These are phyloP conservation scores for Thalassiosira oceanica DNA, from an alignment of 352 stramenopile species.

Conservation along the genomic window DNA sequence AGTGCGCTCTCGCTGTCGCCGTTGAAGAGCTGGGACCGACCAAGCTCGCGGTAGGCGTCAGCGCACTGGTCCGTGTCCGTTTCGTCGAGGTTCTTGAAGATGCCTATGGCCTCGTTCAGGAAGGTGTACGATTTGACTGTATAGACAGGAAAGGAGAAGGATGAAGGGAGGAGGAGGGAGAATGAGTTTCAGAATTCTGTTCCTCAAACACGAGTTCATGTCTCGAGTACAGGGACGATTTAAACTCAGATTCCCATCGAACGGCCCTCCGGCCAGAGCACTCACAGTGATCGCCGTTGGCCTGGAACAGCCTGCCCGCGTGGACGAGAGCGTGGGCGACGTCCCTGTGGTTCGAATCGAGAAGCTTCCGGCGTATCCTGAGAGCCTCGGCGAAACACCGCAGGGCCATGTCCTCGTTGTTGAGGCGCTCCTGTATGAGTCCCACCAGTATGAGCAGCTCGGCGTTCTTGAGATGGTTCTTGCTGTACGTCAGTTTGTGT, in stretches of 20 bases:
- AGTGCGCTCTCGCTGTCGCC: constrained; percentile 38
- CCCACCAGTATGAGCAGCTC: constrained; percentile 56
- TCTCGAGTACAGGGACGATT: no score
- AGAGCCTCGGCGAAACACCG: constrained; percentile 52
- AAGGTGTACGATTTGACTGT: constrained; percentile 28
- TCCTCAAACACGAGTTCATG: no score
- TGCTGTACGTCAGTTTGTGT: constrained; percentile 45
- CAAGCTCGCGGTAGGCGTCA: constrained; percentile 30
- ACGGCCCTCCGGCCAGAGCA: no score
- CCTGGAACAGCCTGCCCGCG: constrained; percentile 29
- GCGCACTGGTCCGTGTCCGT: constrained; percentile 10
- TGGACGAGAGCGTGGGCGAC: constrained; percentile 43
- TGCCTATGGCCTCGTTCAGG: constrained; percentile 47
- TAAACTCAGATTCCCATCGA: no score
- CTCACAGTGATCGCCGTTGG: constrained; percentile 20
- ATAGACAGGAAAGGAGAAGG: no score
- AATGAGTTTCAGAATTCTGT: no score
- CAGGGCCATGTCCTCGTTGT: constrained; percentile 42
- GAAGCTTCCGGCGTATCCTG: constrained; percentile 30
- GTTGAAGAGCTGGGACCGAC: constrained; percentile 31
- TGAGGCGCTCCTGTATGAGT: constrained; percentile 38
- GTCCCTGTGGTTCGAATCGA: constrained; percentile 21
- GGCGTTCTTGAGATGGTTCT: constrained; percentile 53
- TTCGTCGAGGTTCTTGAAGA: constrained; percentile 30
- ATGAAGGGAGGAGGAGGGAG: no score